A percentile compares a stretch with the other conserved stretches of the same genome.
phyloP scores from a whole-genome alignment of 176 grass and related monocot species.

The Musa acuminata region DNA sequence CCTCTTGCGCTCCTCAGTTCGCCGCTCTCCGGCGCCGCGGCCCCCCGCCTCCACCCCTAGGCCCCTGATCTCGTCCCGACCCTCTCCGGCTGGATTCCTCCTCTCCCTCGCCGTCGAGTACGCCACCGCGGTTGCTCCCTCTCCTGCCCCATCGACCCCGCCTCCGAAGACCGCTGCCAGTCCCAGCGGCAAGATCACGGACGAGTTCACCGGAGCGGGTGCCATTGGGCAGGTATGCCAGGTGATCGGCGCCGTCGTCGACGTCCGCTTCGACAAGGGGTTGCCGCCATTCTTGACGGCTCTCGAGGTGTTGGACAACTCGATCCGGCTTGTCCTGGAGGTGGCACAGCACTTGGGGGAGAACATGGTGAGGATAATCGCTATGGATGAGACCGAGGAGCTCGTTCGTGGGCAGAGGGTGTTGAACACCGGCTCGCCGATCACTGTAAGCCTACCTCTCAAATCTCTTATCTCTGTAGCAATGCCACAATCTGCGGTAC shows the following conservation, averaged over 20 bases:
- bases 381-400: neutral
- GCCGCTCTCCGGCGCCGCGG: neutral
- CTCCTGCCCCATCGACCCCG: neutral
- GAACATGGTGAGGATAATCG: neutral
- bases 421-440: neutral
- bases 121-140: neutral
- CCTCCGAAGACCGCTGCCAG: neutral
- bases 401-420: slow-evolving; percentile 1
- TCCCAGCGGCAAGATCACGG: neutral
- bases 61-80: neutral
- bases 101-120: neutral
- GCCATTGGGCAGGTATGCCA: neutral
- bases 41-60: neutral
- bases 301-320: neutral
- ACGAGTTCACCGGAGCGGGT: neutral
- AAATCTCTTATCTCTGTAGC: neutral
- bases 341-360: neutral
- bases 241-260: neutral
- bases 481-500: too few relatives aligned
- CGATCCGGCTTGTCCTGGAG: neutral
- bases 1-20: neutral
- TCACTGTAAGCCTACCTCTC: neutral
- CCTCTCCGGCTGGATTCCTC: neutral
- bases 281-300: neutral
- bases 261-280: neutral